Evolutionary conservation across 345 rosid species (phyloP).

Genomic region (Pugionium cornutum): DNA sequence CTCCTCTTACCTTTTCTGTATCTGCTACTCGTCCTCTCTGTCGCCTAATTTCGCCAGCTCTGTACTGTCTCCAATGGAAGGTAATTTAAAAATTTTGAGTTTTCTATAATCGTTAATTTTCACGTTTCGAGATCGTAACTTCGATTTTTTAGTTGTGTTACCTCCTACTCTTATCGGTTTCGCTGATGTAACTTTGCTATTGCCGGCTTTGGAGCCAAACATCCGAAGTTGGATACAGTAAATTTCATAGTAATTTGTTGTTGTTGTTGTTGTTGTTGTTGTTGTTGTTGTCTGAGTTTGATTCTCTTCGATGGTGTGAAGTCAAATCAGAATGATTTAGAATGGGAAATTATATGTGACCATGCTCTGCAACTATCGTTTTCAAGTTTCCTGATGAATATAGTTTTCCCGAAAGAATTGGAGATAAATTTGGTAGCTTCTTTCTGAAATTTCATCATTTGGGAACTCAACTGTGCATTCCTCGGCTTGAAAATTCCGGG

Average conservation of each 20-base stretch:
- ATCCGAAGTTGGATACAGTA: constrained; percentile 18
- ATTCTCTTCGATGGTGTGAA: constrained; percentile 19
- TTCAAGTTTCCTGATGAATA: neutral
- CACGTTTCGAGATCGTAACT: neutral
- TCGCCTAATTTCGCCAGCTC: constrained; percentile 26
- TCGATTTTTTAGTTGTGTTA: neutral
- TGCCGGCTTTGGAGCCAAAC: neutral
- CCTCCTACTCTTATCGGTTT: neutral
- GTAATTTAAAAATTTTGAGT: neutral
- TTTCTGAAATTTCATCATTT: neutral
- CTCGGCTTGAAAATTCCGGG: neutral
- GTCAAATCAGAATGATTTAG: neutral
- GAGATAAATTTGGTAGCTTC: neutral
- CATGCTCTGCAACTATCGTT: neutral
- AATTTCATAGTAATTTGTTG: neutral
- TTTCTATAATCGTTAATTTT: neutral
- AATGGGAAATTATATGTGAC: constrained; percentile 7
- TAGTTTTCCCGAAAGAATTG: neutral
- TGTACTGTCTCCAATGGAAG: constrained; percentile 36
- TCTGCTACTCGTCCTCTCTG: too few species aligned
- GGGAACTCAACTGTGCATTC: neutral
- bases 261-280: too few species aligned
- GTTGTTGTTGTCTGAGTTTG: constrained; percentile 18
- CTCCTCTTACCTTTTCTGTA: too few species aligned
- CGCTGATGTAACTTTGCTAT: too few species aligned